Conservation (phyloP, 495 filamentous ascomycete species). For the Hypoxylon lenormandii region DNA sequence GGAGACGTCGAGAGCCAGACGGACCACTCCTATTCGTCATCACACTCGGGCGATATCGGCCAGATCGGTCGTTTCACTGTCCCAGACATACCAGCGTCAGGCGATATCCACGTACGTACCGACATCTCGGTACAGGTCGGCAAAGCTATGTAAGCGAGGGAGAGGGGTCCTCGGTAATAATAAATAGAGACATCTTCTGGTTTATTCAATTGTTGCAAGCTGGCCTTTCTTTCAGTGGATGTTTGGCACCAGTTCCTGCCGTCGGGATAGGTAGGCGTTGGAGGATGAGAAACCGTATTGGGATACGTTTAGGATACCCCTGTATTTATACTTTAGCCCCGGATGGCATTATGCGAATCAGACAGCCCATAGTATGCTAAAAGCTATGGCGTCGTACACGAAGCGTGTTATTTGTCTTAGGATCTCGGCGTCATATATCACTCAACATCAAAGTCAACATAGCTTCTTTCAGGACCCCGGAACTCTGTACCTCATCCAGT, state of each 20-base stretch:
- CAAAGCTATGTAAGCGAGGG: slow-evolving; percentile 4
- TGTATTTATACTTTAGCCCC: neutral
- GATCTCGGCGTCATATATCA: too few species aligned
- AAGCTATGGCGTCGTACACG: neutral
- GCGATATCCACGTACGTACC: slow-evolving; percentile 41
- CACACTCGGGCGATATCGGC: neutral
- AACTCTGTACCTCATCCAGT: too few species aligned
- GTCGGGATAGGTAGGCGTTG: neutral
- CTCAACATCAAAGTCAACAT: too few species aligned
- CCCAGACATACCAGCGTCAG: neutral
- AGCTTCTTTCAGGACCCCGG: too few species aligned
- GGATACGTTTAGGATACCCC: slow-evolving; percentile 4
- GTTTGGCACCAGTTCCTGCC: neutral
- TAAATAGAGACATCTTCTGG: too few species aligned
- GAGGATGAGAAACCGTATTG: neutral
- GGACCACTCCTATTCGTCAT: neutral
- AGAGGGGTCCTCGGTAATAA: neutral
- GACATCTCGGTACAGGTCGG: slow-evolving; percentile 33
- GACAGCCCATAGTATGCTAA: neutral
- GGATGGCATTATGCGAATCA: neutral
- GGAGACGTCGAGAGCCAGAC: slow-evolving; percentile 9
- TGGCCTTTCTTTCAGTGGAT: neutral
- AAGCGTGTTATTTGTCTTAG: too few species aligned
- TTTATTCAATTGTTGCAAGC: neutral
- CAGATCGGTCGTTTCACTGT: neutral